Base-by-base conservation (phyloP, 2,329 filamentous ascomycete genomes). In the Fusarium devonianum region DNA sequence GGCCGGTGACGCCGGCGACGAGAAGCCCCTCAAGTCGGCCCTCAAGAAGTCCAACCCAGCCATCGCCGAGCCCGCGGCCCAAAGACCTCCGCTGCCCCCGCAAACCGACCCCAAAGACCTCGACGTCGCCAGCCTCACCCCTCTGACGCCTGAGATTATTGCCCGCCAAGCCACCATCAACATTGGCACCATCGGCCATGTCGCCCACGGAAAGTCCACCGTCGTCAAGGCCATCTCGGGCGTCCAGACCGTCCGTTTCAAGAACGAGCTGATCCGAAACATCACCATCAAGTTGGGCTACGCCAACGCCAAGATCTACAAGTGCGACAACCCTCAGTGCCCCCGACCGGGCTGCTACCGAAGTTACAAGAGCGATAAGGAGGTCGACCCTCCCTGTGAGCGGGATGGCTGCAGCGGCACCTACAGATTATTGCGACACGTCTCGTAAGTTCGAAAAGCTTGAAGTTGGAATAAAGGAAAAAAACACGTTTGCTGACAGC, bases 281-380 rank as follows among this genome's bases (percentile, higher is more conserved):
- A 99, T 99, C 70, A 99, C 94, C 69, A 99, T 99, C 82, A 99
- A 99, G 86, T 85, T 99, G 68, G 94, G 94, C 73, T 99, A 99
- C 75, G 94, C 94, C 73, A 99, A 99, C 75, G 94, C 94, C 67
- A 97, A 99, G 78, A 92, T 99, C 75, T 99, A 97, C 87, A 90
- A 97, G 82, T 99, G 94, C 76, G 91, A 97, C 76, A 97, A 90
- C 76, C 73, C 79, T 43, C 87, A 89, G 63, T 99, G 94, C 79
- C 94, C 94, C 52, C 84, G 94, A 67, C 94, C 94, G 59, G 92
- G 89, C 64, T 97, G 93, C 83, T 99, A 92, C 80, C 85, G 89
- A 74, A 96, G 91, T 76, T 99, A 90, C 81, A 96, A 96, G 85
- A 96, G 92, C 75, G 93, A 97, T 75, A 97, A 99, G 82, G 94